Percentiles rank a stretch among this genome's conserved stretches.
phyloP scores from a whole-genome alignment of 169 alveolate species.

The Plasmodium ovale region DNA sequence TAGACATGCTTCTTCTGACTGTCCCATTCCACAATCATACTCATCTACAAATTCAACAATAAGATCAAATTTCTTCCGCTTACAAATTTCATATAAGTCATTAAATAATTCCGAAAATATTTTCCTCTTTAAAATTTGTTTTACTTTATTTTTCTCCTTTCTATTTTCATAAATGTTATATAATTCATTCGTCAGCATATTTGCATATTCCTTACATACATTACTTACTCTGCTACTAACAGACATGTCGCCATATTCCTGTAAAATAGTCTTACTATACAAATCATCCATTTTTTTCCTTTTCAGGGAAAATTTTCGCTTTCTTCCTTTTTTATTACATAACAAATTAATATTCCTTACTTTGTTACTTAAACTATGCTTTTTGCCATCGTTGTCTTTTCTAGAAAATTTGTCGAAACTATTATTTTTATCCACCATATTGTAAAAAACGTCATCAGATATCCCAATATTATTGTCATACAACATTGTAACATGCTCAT shows the following conservation, averaged over 20 bases:
- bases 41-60: slow-evolving; percentile 29
- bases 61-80: slow-evolving; percentile 9
- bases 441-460: neutral
- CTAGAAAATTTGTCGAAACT: neutral
- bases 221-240: neutral
- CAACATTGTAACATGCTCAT: neutral
- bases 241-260: neutral
- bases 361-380: neutral
- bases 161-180: neutral
- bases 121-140: slow-evolving; percentile 13
- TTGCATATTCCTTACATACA: slow-evolving; percentile 4
- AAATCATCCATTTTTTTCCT: too few species aligned
- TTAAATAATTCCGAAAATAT: slow-evolving; percentile 5
- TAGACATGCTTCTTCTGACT: neutral
- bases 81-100: slow-evolving; percentile 22
- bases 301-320: too few species aligned
- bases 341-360: neutral
- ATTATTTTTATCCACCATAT: neutral
- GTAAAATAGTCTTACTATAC: too few species aligned
- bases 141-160: slow-evolving; percentile 8
- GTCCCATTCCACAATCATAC: neutral
- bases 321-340: neutral
- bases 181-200: slow-evolving; percentile 15
- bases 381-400: neutral
- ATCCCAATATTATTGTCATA: neutral